A percentile compares a stretch with the other conserved stretches of the same genome.
Evolutionary conservation across 352 stramenopile genomes (phyloP).

Genomic region (Globisporangium spinosum): DNA sequence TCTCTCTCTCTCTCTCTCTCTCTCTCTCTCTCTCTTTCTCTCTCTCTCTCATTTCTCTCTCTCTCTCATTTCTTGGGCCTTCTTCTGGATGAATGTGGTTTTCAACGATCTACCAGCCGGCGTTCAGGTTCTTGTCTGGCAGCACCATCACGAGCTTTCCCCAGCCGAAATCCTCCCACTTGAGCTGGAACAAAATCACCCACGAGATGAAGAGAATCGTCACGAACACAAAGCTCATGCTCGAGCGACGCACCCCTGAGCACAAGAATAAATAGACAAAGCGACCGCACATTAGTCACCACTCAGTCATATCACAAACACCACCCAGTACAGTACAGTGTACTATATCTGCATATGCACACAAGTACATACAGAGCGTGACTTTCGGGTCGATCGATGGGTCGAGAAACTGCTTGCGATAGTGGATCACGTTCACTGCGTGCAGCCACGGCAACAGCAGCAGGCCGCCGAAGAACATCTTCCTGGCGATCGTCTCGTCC

Average conservation of each 20-base stretch:
- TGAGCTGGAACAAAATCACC: slow-evolving; percentile 78
- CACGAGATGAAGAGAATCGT: slow-evolving; percentile 73
- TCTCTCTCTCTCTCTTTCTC: slow-evolving; percentile 23
- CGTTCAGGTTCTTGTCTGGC: slow-evolving; percentile 55
- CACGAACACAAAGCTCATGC: slow-evolving; percentile 64
- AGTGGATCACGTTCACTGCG: slow-evolving; percentile 80
- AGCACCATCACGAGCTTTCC: slow-evolving; percentile 75
- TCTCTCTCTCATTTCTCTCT: slow-evolving; percentile 12
- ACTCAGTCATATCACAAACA: slow-evolving; percentile 7
- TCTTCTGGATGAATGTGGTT: not conserved
- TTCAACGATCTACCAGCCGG: slow-evolving; percentile 46
- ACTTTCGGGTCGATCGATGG: slow-evolving; percentile 54
- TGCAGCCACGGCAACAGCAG: slow-evolving; percentile 79
- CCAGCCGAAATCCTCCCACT: slow-evolving; percentile 85
- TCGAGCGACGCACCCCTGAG: slow-evolving; percentile 72
- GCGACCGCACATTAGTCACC: not conserved
- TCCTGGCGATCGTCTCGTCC: slow-evolving; percentile 64
- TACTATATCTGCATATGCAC: not conserved
- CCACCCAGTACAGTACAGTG: not conserved
- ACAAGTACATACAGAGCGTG: slow-evolving; percentile 62
- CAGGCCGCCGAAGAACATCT: slow-evolving; percentile 83
- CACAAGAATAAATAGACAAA: not conserved
- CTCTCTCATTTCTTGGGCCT: not conserved
- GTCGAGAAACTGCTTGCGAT: slow-evolving; percentile 78
- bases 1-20: slow-evolving; percentile 17